A percentile compares a stretch with the other conserved stretches of the same genome.
Evolutionary conservation across 441 rosid genomes (phyloP).

Genomic region (Adansonia madagascariensis): DNA sequence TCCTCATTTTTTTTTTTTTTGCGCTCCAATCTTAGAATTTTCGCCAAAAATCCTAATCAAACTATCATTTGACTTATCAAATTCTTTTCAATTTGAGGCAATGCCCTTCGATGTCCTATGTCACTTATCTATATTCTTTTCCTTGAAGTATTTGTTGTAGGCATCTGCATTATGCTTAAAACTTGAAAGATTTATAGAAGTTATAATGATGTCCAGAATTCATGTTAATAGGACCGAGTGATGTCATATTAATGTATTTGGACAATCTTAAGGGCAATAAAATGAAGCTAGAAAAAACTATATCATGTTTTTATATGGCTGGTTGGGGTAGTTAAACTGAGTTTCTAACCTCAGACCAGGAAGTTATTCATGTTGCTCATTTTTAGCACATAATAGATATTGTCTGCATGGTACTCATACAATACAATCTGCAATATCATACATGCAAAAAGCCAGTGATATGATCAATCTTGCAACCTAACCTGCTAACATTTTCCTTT

Average conservation of each 20-base stretch:
- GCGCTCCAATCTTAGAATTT: not conserved
- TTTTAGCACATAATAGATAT: slow-evolving; percentile 13
- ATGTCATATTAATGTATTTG: slow-evolving; percentile 1
- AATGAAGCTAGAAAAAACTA: slow-evolving; percentile 3
- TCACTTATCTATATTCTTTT: not conserved
- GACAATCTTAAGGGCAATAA: not conserved
- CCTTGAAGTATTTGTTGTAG: slow-evolving; percentile 16
- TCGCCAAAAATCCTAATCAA: not conserved
- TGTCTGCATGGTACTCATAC: not conserved
- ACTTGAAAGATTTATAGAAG: not conserved
- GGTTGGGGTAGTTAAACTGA: not conserved
- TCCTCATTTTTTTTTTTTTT: not conserved
- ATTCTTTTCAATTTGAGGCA: slow-evolving; percentile 12
- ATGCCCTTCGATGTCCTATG: not conserved
- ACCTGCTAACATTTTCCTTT: not conserved
- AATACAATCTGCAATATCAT: not conserved
- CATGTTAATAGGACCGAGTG: not conserved
- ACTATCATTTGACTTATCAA: slow-evolving; percentile 2
- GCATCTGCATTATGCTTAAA: not conserved
- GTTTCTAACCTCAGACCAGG: slow-evolving; percentile 1
- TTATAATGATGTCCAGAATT: not conserved
- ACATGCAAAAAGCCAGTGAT: slow-evolving; percentile 10
- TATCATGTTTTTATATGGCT: not conserved
- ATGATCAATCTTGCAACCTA: not conserved
- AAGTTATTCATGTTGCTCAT: slow-evolving; percentile 5